These are phyloP conservation scores for Apostasia ramifera DNA, from an alignment of 106 monocot genomes.

Conservation along the genomic window DNA sequence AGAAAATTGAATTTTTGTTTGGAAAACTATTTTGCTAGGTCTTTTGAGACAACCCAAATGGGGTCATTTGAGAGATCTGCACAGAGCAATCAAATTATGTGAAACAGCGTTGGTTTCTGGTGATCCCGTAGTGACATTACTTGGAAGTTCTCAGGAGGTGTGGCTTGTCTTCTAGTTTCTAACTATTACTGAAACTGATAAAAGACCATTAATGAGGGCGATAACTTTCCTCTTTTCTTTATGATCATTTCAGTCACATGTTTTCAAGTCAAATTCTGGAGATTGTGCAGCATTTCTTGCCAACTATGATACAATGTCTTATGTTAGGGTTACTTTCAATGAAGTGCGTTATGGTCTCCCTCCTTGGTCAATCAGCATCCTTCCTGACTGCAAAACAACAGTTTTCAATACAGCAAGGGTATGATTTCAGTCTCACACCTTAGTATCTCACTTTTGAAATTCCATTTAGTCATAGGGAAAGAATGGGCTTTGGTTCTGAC, in stretches of 20 bases:
- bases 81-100: constrained; percentile 79
- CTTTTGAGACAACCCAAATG: constrained; percentile 88
- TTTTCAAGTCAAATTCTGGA: constrained; percentile 61
- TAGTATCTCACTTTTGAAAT: too few species aligned
- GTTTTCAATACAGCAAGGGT: constrained; percentile 94
- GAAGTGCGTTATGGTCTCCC: constrained; percentile 81
- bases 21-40: constrained; percentile 25
- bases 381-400: constrained; percentile 84
- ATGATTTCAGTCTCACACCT: constrained; percentile 7
- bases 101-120: constrained; percentile 71
- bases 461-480: too few species aligned
- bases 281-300: constrained; percentile 88
- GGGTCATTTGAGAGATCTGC: constrained; percentile 94
- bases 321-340: constrained; percentile 67
- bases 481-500: too few species aligned
- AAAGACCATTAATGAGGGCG: background rate
- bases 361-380: constrained; percentile 96
- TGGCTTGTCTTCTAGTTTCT: background rate
- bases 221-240: constrained; percentile 6
- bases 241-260: constrained; percentile 40
- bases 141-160: constrained; percentile 76
- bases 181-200: background rate
- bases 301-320: constrained; percentile 49
- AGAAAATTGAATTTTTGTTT: too few species aligned
- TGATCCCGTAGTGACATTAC: constrained; percentile 59